Conservation (phyloP, 1,139 yeast species). For the Yamadazyma spencermartinsiae region DNA sequence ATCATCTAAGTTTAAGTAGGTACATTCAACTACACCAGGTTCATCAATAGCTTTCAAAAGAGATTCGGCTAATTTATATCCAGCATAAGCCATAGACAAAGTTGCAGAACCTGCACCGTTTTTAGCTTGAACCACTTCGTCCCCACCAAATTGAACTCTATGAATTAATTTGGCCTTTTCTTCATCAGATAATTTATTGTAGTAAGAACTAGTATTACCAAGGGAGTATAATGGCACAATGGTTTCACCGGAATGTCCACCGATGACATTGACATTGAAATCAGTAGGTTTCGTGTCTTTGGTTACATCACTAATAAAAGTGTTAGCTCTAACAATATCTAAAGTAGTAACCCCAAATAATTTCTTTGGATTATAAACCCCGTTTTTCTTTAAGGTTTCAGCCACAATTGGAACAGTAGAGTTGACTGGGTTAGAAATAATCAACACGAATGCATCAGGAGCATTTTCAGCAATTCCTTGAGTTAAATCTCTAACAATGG, state of each 20-base stretch:
- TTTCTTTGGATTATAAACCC: conserved; percentile 88
- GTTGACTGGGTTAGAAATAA: conserved; percentile 97
- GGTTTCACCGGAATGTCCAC: conserved; percentile 99
- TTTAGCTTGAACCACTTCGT: conserved; percentile 98
- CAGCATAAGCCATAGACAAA: conserved; percentile 98
- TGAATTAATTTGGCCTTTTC: conserved; percentile 72
- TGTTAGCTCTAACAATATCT: conserved; percentile 90
- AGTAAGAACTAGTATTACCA: conserved; percentile 47
- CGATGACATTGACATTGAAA: conserved; percentile 81
- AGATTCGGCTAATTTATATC: conserved; percentile 89
- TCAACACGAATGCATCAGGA: conserved; percentile 84
- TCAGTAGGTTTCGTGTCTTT: conserved; percentile 60
- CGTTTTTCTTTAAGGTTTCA: conserved; percentile 83
- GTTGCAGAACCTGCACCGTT: conserved; percentile 99
- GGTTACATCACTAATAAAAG: conserved; percentile 77
- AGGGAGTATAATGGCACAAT: conserved; percentile 88
- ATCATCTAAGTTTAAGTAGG: conserved; percentile 55
- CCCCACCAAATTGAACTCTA: conserved; percentile 99
- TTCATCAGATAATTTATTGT: conserved; percentile 48
- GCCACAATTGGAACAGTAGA: conserved; percentile 98
- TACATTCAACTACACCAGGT: conserved; percentile 74
- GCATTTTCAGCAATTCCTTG: conserved; percentile 81
- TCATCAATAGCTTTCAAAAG: conserved; percentile 78
- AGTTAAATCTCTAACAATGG: conserved; percentile 90
- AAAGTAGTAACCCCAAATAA: conserved; percentile 97